phyloP scores from a whole-genome alignment of 345 rosid genomes.

The Populus davidiana region DNA sequence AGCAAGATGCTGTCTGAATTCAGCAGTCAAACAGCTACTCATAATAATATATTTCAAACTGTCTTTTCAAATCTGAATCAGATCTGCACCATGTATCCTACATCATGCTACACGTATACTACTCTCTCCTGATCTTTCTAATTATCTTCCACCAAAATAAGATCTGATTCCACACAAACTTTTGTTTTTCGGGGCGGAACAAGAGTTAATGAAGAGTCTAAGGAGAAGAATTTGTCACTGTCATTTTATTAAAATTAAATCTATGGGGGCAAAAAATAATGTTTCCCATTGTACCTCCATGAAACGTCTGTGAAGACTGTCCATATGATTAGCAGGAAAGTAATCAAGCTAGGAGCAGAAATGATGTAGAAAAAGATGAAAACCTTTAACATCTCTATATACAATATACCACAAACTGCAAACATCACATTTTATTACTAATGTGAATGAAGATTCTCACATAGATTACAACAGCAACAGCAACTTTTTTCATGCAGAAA shows the following conservation, averaged over 20 bases:
- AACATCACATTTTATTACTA: neutral
- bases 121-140: neutral
- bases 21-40: neutral
- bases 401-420: neutral
- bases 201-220: too few relatives aligned
- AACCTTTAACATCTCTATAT: neutral
- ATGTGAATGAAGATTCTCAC: neutral
- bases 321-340: neutral
- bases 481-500: neutral
- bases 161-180: too few relatives aligned
- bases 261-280: too few relatives aligned
- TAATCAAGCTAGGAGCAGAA: neutral
- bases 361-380: neutral
- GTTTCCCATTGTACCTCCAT: too few relatives aligned
- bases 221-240: too few relatives aligned
- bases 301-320: too few relatives aligned
- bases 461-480: neutral
- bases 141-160: too few relatives aligned
- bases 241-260: too few relatives aligned
- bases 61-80: neutral
- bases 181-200: too few relatives aligned
- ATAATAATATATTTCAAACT: neutral
- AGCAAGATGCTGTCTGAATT: neutral
- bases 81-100: too few relatives aligned
- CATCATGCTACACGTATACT: neutral